These are phyloP conservation scores for Termitomyces sp. DNA, from an alignment of 768 basidiomycete species.

Conservation along the genomic window DNA sequence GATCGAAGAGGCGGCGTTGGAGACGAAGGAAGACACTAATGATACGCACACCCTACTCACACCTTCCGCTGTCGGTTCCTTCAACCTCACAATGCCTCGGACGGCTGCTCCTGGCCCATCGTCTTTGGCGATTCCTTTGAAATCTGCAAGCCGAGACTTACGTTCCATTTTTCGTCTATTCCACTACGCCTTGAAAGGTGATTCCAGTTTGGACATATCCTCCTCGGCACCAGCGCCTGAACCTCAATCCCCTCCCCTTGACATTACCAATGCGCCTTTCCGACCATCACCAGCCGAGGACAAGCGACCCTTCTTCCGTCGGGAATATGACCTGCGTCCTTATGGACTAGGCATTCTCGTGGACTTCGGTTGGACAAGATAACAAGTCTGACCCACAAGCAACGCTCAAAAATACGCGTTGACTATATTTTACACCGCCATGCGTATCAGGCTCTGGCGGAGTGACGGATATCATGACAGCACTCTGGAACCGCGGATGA, in stretches of 20 bases:
- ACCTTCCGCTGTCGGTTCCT: conserved; percentile 1
- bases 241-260: conserved; percentile 8
- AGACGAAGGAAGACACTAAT: conserved; percentile 13
- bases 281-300: conserved; percentile 14
- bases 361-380: conserved; percentile 69
- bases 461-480: conserved; percentile 5
- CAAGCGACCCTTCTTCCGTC: conserved; percentile 32
- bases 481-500: conserved; percentile 16
- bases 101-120: conserved; percentile 16
- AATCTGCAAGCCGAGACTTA: conserved; percentile 13
- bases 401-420: conserved; percentile 1
- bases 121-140: conserved; percentile 5
- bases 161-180: conserved; percentile 20
- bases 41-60: conserved; percentile 10
- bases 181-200: conserved; percentile 11
- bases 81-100: conserved; percentile 16
- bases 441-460: not conserved
- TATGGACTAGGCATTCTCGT: conserved; percentile 72
- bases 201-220: not conserved
- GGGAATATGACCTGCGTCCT: conserved; percentile 69
- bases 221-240: conserved; percentile 7
- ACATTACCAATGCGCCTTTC: conserved; percentile 14
- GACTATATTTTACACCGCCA: conserved; percentile 1
- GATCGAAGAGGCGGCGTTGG: conserved; percentile 18
- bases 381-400: not conserved